Evolutionary conservation across 805 yeast genomes (phyloP).

Genomic region (Nakazawaea sp.): DNA sequence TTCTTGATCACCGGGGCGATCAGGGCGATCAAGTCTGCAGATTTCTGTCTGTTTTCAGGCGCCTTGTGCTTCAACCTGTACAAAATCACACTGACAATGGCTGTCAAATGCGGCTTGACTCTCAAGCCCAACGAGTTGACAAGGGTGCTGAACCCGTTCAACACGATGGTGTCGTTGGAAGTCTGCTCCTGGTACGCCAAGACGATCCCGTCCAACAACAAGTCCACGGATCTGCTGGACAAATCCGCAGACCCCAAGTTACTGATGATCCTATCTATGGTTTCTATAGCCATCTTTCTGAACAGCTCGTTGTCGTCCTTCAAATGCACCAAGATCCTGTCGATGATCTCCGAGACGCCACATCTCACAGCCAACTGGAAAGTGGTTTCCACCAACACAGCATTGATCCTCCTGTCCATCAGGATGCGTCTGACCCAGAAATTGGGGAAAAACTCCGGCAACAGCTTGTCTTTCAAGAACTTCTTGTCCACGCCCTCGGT

Average conservation of each 20-base stretch:
- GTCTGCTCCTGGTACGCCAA: constrained; percentile 79
- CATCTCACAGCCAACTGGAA: constrained; percentile 57
- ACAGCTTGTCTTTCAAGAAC: constrained; percentile 43
- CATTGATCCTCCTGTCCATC: constrained; percentile 48
- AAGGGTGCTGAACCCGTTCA: constrained; percentile 60
- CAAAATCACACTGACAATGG: constrained; percentile 64
- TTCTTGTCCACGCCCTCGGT: constrained; percentile 48
- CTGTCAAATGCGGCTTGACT: constrained; percentile 63
- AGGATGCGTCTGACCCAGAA: constrained; percentile 88
- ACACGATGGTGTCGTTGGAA: constrained; percentile 42
- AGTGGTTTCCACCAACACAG: constrained; percentile 68
- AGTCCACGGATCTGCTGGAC: constrained; percentile 49
- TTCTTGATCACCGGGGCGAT: constrained; percentile 59
- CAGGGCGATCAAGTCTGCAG: constrained; percentile 68
- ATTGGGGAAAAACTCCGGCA: constrained; percentile 54
- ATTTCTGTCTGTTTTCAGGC: constrained; percentile 71
- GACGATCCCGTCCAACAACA: constrained; percentile 73
- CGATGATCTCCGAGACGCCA: constrained; percentile 58
- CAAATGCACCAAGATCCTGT: constrained; percentile 46
- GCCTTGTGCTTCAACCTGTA: constrained; percentile 67
- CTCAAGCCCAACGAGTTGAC: constrained; percentile 56
- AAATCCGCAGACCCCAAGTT: constrained; percentile 52
- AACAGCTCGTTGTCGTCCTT: constrained; percentile 82
- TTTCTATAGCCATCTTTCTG: constrained; percentile 70
- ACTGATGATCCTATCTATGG: constrained; percentile 50